phyloP scores from a whole-genome alignment of 2,329 filamentous ascomycete genomes.

The Ceratocystis lukuohia region DNA sequence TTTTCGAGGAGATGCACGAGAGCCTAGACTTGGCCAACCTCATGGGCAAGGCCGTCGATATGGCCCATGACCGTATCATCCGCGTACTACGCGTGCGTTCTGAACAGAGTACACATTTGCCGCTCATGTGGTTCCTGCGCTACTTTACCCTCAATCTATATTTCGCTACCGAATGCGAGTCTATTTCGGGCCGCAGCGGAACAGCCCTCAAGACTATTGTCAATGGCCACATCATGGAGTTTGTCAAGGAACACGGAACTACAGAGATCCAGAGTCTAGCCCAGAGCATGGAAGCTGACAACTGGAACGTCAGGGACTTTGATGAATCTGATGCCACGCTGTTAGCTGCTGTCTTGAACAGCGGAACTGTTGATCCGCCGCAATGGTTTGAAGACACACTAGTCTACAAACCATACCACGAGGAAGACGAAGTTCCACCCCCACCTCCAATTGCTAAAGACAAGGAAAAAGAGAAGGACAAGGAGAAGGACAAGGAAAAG shows the following conservation, averaged over 20 bases:
- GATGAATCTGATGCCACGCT: slow-evolving; percentile 45
- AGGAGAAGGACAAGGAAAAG: slow-evolving; percentile 47
- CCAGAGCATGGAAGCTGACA: slow-evolving; percentile 64
- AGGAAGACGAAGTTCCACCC: slow-evolving; percentile 26
- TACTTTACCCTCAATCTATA: slow-evolving; percentile 73
- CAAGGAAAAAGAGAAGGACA: slow-evolving; percentile 40
- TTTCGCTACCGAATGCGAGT: slow-evolving; percentile 77
- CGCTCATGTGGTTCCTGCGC: slow-evolving; percentile 57
- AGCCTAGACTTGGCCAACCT: slow-evolving; percentile 65
- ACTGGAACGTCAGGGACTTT: slow-evolving; percentile 69
- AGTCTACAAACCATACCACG: slow-evolving; percentile 40
- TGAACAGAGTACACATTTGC: slow-evolving; percentile 56
- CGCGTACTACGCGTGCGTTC: slow-evolving; percentile 65
- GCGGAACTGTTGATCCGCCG: slow-evolving; percentile 55
- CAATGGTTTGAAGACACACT: slow-evolving; percentile 51
- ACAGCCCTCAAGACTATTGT: slow-evolving; percentile 64
- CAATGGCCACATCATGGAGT: slow-evolving; percentile 69
- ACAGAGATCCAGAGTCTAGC: slow-evolving; percentile 61
- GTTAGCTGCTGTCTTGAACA: slow-evolving; percentile 51
- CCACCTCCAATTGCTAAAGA: slow-evolving; percentile 35
- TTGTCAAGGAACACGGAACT: slow-evolving; percentile 58
- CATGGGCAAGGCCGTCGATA: slow-evolving; percentile 66
- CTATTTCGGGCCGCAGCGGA: slow-evolving; percentile 66
- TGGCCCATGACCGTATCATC: slow-evolving; percentile 62
- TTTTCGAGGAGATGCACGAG: slow-evolving; percentile 64